These are phyloP conservation scores for Beauveria sp. DNA, from an alignment of 2,329 filamentous ascomycete genomes.

Conservation along the genomic window DNA sequence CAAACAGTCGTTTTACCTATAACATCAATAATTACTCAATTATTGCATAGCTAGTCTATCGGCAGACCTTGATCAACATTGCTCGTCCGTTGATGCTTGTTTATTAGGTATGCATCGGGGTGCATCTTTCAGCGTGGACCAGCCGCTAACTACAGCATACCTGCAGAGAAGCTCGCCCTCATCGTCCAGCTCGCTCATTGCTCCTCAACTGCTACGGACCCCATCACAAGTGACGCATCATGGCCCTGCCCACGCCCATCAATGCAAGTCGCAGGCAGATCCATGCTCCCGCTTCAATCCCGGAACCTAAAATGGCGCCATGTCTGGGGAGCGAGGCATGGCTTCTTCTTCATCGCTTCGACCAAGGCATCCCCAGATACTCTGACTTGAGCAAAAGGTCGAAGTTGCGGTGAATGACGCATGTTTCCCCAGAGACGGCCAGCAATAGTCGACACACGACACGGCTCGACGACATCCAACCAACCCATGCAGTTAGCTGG, in stretches of 20 bases:
- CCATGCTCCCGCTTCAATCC: neutral
- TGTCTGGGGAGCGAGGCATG: neutral
- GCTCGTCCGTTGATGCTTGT: neutral
- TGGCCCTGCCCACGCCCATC: neutral
- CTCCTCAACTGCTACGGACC: neutral
- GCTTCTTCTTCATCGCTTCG: neutral
- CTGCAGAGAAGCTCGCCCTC: neutral
- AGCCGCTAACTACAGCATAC: neutral
- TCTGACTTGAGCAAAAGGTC: neutral
- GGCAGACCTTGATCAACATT: neutral
- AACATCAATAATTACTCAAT: too few species aligned
- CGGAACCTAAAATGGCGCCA: conserved; percentile 6
- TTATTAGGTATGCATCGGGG: neutral
- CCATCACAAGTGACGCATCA: conserved; percentile 7
- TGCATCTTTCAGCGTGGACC: conserved; percentile 6
- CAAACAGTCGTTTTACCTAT: too few species aligned
- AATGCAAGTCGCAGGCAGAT: neutral
- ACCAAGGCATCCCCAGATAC: neutral
- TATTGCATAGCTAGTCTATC: too few species aligned
- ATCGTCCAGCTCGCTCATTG: neutral
- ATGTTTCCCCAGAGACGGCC: neutral
- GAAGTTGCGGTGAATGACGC: conserved; percentile 11
- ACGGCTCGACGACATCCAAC: neutral
- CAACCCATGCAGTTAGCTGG: conserved; percentile 6
- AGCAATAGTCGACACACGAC: neutral